Percentiles rank a stretch among this genome's conserved stretches.
Conservation (phyloP, 352 stramenopile species). For the Globisporangium cystogenes region DNA sequence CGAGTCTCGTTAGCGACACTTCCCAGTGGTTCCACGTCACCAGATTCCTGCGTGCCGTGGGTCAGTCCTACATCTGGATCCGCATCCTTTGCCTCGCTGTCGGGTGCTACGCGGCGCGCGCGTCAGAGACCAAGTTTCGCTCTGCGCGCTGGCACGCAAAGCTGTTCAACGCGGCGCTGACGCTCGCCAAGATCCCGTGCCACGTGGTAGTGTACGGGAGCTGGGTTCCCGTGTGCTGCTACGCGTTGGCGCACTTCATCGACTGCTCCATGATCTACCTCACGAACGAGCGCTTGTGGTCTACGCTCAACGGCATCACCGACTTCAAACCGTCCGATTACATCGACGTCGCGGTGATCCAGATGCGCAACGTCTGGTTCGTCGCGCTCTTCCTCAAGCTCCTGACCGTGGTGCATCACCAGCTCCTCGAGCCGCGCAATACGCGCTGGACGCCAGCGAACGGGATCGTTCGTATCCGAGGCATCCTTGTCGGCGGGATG, state of each 20-base stretch:
- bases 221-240: conserved; percentile 20
- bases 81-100: conserved; percentile 19
- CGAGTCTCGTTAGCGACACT: conserved; percentile 26
- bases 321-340: conserved; percentile 16
- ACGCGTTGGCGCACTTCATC: conserved; percentile 22
- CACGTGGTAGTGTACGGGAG: conserved; percentile 34
- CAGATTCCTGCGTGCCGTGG: conserved; percentile 21
- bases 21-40: conserved; percentile 25
- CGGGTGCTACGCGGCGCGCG: conserved; percentile 17
- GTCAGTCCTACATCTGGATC: conserved; percentile 45
- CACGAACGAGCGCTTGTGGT: conserved; percentile 18
- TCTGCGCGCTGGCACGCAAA: not conserved
- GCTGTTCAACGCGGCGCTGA: conserved; percentile 4
- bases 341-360: conserved; percentile 17
- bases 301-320: conserved; percentile 14
- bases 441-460: conserved; percentile 7
- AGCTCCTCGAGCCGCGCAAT: conserved; percentile 1
- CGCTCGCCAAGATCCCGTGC: conserved; percentile 21
- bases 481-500: conserved; percentile 15
- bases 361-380: conserved; percentile 39
- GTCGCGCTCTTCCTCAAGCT: conserved; percentile 19
- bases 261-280: conserved; percentile 20
- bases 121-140: conserved; percentile 9
- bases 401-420: conserved; percentile 4
- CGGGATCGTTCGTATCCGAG: conserved; percentile 18